Evolutionary conservation across 805 yeast genomes (phyloP).

Genomic region (Candida golubevii): DNA sequence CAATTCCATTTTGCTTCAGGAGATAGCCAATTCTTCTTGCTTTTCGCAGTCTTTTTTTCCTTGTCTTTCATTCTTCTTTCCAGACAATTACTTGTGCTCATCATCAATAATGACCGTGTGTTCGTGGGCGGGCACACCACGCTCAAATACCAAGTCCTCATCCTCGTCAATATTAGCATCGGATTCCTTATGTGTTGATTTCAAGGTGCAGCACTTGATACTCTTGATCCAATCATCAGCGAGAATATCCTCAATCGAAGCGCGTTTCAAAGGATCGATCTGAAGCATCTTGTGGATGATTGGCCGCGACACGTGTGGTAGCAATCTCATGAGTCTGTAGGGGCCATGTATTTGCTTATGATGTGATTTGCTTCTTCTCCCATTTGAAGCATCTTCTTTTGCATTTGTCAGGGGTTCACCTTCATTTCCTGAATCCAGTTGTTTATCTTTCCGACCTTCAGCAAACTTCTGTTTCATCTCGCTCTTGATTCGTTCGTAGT

Average conservation of each 20-base stretch:
- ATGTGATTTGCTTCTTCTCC: constrained; percentile 30
- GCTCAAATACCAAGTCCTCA: constrained; percentile 31
- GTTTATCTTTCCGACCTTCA: constrained; percentile 14
- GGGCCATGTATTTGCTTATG: constrained; percentile 74
- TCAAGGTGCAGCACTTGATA: constrained; percentile 57
- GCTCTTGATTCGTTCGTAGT: constrained; percentile 31
- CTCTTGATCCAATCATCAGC: constrained; percentile 67
- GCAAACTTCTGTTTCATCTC: constrained; percentile 32
- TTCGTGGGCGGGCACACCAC: constrained; percentile 37
- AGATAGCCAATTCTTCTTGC: too few species aligned
- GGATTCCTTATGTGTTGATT: constrained; percentile 18
- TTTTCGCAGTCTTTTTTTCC: background rate
- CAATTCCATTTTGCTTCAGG: background rate
- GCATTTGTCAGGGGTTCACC: constrained; percentile 6
- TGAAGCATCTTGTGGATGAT: constrained; percentile 61
- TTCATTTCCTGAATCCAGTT: constrained; percentile 7
- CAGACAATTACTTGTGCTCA: background rate
- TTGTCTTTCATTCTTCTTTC: background rate
- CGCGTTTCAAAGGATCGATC: constrained; percentile 58
- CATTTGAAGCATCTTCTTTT: constrained; percentile 4
- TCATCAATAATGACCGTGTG: constrained; percentile 33
- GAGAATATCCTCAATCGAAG: constrained; percentile 61
- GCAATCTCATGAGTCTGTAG: constrained; percentile 70
- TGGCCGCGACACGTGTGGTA: constrained; percentile 83
- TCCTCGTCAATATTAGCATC: constrained; percentile 32